These are phyloP conservation scores for Juglanconis oblonga DNA, from an alignment of 2,329 filamentous ascomycete genomes.

Conservation along the genomic window DNA sequence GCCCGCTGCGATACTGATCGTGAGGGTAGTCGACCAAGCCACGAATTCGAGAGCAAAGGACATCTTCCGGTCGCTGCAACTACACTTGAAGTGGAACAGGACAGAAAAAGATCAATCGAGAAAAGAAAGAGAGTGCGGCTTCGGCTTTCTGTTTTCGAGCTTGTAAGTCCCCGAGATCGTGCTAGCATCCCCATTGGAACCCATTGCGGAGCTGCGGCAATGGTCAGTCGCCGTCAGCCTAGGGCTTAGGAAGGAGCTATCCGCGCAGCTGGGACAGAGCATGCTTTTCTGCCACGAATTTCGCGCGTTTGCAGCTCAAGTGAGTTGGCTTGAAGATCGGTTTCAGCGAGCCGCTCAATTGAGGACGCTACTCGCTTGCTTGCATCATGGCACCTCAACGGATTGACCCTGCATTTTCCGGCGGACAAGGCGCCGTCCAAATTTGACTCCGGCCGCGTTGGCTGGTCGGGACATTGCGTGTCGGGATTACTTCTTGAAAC, in stretches of 20 bases:
- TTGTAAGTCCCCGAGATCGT: constrained; percentile 11
- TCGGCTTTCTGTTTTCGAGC: not conserved
- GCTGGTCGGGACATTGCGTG: not conserved
- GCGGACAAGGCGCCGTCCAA: not conserved
- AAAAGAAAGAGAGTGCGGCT: too few relatives aligned
- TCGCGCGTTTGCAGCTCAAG: not conserved
- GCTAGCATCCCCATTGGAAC: not conserved
- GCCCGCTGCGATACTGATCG: not conserved
- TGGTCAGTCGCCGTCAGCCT: not conserved
- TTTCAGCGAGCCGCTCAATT: constrained; percentile 12
- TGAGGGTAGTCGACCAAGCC: not conserved
- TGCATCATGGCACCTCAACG: not conserved
- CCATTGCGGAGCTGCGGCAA: not conserved
- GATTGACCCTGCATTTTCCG: constrained; percentile 3
- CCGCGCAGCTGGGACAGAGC: not conserved
- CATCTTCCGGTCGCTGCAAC: not conserved
- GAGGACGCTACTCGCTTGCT: not conserved
- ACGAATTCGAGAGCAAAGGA: not conserved
- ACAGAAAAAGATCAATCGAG: not conserved
- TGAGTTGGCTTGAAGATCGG: not conserved
- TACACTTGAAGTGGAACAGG: not conserved
- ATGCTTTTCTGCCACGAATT: not conserved
- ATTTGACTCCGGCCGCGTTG: not conserved
- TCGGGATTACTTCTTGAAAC: not conserved
- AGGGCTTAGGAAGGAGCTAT: not conserved